These are phyloP conservation scores for Pelargonium citronellum DNA, from an alignment of 441 rosid species.

Conservation along the genomic window DNA sequence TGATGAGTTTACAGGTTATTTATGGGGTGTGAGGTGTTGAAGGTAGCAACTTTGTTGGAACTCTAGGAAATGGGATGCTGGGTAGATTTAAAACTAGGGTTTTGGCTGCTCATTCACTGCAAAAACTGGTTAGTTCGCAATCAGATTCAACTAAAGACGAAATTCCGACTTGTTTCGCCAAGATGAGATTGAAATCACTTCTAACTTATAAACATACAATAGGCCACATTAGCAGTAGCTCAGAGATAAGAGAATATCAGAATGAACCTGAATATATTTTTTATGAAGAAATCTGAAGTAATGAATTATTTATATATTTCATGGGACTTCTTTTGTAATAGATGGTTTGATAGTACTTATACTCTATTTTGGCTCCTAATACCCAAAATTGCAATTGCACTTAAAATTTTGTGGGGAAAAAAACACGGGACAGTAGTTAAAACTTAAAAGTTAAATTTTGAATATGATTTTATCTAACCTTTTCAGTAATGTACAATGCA, in stretches of 20 bases:
- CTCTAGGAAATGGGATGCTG: neutral
- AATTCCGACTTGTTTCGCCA: neutral
- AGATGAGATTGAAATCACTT: too few species aligned
- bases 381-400: neutral
- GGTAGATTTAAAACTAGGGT: neutral
- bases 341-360: neutral
- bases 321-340: neutral
- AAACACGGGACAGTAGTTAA: neutral
- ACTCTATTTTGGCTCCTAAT: slow-evolving; percentile 1
- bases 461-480: neutral
- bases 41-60: neutral
- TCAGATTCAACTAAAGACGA: neutral
- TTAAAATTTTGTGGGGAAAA: neutral
- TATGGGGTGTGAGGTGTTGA: neutral
- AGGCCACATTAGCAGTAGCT: neutral
- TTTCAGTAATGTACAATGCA: neutral
- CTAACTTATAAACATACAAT: neutral
- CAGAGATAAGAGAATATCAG: neutral
- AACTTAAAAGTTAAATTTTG: neutral
- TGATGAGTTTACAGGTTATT: neutral
- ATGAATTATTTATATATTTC: neutral
- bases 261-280: neutral
- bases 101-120: neutral
- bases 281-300: neutral
- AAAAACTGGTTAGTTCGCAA: neutral